Conservation (phyloP, 148 eudicot genomes). For the Silene uniflora region DNA sequence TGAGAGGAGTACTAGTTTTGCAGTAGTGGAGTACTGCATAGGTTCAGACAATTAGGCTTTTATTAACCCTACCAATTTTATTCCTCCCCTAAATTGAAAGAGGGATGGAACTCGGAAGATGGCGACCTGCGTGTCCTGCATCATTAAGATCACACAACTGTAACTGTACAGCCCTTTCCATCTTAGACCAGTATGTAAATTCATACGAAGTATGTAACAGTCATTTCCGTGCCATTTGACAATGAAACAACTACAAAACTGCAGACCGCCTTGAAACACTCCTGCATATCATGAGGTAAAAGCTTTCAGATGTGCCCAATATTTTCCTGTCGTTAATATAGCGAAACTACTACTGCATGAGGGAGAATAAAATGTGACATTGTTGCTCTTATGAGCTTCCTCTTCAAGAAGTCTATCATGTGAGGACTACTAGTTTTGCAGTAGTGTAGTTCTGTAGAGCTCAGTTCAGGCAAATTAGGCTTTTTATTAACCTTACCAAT, state of each 20-base stretch:
- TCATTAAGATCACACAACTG: no score
- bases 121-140: slow-evolving; percentile 1
- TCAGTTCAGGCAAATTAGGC: no score
- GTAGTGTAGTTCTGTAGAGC: not conserved
- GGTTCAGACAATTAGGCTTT: no score
- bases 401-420: not conserved
- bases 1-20: not conserved
- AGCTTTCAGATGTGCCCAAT: not conserved
- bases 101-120: slow-evolving; percentile 10
- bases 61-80: not conserved
- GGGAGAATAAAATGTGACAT: not conserved
- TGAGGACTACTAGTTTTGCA: not conserved
- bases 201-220: no score
- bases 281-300: not conserved
- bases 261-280: not conserved
- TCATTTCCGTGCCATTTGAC: no score
- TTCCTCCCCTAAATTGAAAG: not conserved
- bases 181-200: no score
- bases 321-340: slow-evolving; percentile 7
- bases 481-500: not conserved
- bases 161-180: no score
- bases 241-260: no score
- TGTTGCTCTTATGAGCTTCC: not conserved
- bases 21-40: not conserved
- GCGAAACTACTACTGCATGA: not conserved